Evolutionary conservation across 2,329 filamentous ascomycete species (phyloP).

Genomic region (Colletotrichum sansevieriae): DNA sequence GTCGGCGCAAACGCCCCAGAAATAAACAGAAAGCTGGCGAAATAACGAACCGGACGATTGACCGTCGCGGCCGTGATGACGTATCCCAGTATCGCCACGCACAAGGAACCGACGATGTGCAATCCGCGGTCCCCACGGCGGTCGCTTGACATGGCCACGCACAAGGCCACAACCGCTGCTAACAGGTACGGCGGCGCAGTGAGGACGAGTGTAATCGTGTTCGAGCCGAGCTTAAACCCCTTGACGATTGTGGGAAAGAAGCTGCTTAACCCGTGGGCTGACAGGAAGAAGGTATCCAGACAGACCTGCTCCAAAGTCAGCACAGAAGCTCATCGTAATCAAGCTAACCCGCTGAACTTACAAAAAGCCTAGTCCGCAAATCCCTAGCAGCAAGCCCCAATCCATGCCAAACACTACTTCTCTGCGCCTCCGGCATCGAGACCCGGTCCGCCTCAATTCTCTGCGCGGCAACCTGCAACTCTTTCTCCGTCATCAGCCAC

Average conservation of each 20-base stretch:
- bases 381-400: slow-evolving; percentile 45
- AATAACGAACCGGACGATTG: slow-evolving; percentile 64
- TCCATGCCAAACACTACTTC: slow-evolving; percentile 42
- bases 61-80: slow-evolving; percentile 71
- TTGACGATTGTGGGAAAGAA: slow-evolving; percentile 50
- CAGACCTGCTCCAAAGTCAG: slow-evolving; percentile 21
- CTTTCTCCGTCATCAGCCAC: slow-evolving; percentile 36
- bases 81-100: slow-evolving; percentile 66
- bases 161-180: slow-evolving; percentile 39
- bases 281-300: slow-evolving; percentile 44
- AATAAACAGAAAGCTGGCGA: slow-evolving; percentile 49
- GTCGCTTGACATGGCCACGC: slow-evolving; percentile 43
- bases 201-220: slow-evolving; percentile 49
- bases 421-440: slow-evolving; percentile 40
- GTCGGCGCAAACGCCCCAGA: slow-evolving; percentile 46
- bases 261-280: slow-evolving; percentile 45
- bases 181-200: slow-evolving; percentile 48
- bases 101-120: slow-evolving; percentile 42
- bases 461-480: slow-evolving; percentile 42
- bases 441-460: slow-evolving; percentile 44
- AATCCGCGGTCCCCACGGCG: slow-evolving; percentile 42
- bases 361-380: slow-evolving; percentile 46
- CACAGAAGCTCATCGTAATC: slow-evolving; percentile 2
- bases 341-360: slow-evolving; percentile 38
- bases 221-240: slow-evolving; percentile 47